These are phyloP conservation scores for Phytophthora tentaculata DNA, from an alignment of 352 stramenopile genomes.

Conservation along the genomic window DNA sequence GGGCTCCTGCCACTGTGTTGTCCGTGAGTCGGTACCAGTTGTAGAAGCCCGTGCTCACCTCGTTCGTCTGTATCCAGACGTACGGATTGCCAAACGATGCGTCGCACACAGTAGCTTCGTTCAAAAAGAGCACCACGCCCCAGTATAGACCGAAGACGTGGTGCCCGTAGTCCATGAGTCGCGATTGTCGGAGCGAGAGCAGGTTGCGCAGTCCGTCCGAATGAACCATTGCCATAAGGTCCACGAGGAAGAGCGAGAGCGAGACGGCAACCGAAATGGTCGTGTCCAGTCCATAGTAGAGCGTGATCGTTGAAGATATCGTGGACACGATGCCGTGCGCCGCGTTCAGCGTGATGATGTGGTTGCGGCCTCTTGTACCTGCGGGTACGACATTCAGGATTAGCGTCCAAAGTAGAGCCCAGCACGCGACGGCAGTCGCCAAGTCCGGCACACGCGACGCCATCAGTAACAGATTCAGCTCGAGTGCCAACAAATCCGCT, in stretches of 20 bases:
- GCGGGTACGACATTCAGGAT: slow-evolving; percentile 51
- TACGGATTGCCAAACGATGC: slow-evolving; percentile 67
- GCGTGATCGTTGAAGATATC: slow-evolving; percentile 46
- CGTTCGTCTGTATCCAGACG: slow-evolving; percentile 87
- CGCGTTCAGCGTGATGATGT: slow-evolving; percentile 77
- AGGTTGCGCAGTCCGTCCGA: slow-evolving; percentile 53
- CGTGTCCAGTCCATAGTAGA: slow-evolving; percentile 52
- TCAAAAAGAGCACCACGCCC: slow-evolving; percentile 64
- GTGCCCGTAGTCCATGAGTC: slow-evolving; percentile 77
- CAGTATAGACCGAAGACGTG: slow-evolving; percentile 73
- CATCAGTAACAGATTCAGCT: too few relatives aligned
- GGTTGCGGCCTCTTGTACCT: slow-evolving; percentile 52
- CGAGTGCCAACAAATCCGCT: not conserved
- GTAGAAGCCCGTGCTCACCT: slow-evolving; percentile 84
- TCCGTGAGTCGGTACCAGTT: slow-evolving; percentile 82
- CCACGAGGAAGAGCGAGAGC: slow-evolving; percentile 75
- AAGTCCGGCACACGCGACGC: slow-evolving; percentile 46
- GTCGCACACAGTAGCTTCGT: slow-evolving; percentile 62
- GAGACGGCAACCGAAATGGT: slow-evolving; percentile 67
- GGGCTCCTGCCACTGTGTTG: slow-evolving; percentile 52
- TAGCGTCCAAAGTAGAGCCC: slow-evolving; percentile 59
- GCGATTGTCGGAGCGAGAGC: slow-evolving; percentile 45
- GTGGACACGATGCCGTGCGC: slow-evolving; percentile 73
- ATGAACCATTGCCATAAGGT: slow-evolving; percentile 67
- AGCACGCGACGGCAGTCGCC: slow-evolving; percentile 39